phyloP scores from a whole-genome alignment of 805 yeast genomes.

The Cyberlindnera euphorbiae region DNA sequence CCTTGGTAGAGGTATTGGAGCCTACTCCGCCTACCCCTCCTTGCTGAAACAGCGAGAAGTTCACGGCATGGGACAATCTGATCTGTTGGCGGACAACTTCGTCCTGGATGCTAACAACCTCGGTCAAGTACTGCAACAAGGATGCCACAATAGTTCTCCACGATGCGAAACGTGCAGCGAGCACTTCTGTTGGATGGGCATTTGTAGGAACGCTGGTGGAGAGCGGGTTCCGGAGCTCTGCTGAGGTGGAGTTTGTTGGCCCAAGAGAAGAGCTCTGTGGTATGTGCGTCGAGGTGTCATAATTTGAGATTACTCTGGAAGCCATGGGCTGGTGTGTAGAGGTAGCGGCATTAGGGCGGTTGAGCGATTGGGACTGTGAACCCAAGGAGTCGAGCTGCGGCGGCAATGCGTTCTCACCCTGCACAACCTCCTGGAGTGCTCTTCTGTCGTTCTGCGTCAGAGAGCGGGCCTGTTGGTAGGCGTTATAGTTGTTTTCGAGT shows the following conservation, averaged over 20 bases:
- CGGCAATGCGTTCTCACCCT: slow-evolving; percentile 7
- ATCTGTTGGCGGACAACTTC: slow-evolving; percentile 81
- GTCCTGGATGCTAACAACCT: slow-evolving; percentile 80
- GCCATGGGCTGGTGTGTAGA: too few species aligned
- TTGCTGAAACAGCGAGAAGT: slow-evolving; percentile 31
- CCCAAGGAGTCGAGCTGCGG: slow-evolving; percentile 9
- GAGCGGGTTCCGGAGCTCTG: slow-evolving; percentile 46
- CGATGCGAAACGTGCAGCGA: slow-evolving; percentile 77
- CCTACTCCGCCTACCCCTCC: not conserved
- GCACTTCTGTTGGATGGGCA: slow-evolving; percentile 79
- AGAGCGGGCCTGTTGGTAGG: slow-evolving; percentile 37
- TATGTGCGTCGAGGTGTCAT: not conserved
- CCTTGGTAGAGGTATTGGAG: not conserved
- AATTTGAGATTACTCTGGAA: not conserved
- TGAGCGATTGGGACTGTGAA: slow-evolving; percentile 4
- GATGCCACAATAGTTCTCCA: slow-evolving; percentile 82
- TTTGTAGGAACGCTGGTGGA: slow-evolving; percentile 47
- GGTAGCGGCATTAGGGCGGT: too few species aligned
- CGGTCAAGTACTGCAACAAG: slow-evolving; percentile 68
- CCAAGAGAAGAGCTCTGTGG: too few species aligned
- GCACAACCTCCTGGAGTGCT: slow-evolving; percentile 13
- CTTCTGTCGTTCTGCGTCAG: slow-evolving; percentile 33
- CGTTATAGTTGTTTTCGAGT: slow-evolving; percentile 35
- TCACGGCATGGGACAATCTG: slow-evolving; percentile 74
- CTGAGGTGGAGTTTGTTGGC: slow-evolving; percentile 6